These are phyloP conservation scores for Lyophyllum atratum DNA, from an alignment of 768 basidiomycete genomes.

Conservation along the genomic window DNA sequence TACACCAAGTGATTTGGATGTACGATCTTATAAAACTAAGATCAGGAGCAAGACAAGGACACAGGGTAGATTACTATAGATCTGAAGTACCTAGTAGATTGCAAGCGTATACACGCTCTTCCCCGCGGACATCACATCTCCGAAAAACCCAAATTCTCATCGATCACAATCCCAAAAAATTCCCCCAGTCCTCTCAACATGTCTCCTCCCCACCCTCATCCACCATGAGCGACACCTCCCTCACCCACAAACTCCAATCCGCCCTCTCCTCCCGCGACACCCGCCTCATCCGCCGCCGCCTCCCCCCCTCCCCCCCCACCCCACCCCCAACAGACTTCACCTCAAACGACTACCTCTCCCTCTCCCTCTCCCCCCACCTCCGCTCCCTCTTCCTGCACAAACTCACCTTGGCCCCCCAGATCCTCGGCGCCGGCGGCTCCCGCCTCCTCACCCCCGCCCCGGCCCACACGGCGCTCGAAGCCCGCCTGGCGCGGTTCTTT, in stretches of 20 bases:
- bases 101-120: too few relatives aligned
- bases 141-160: too few relatives aligned
- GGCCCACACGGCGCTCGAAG: slow-evolving; percentile 72
- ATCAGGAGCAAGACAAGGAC: too few relatives aligned
- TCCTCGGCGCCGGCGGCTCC: slow-evolving; percentile 88
- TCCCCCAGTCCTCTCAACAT: too few relatives aligned
- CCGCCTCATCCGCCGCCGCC: slow-evolving; percentile 67
- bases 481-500: slow-evolving; percentile 67
- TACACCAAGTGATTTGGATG: too few relatives aligned
- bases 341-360: slow-evolving; percentile 93
- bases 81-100: too few relatives aligned
- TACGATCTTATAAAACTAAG: too few relatives aligned
- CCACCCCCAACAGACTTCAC: slow-evolving; percentile 62
- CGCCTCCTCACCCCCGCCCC: slow-evolving; percentile 79
- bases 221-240: neutral
- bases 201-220: too few relatives aligned
- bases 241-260: slow-evolving; percentile 41
- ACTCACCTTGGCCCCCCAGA: slow-evolving; percentile 47
- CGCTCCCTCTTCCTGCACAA: slow-evolving; percentile 59
- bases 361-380: slow-evolving; percentile 60
- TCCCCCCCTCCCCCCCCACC: slow-evolving; percentile 51
- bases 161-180: too few relatives aligned
- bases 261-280: slow-evolving; percentile 66
- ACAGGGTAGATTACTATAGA: too few relatives aligned
- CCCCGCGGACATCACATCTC: too few relatives aligned